phyloP scores from a whole-genome alignment of 2,329 filamentous ascomycete genomes.

The Delphinella strobiligena region DNA sequence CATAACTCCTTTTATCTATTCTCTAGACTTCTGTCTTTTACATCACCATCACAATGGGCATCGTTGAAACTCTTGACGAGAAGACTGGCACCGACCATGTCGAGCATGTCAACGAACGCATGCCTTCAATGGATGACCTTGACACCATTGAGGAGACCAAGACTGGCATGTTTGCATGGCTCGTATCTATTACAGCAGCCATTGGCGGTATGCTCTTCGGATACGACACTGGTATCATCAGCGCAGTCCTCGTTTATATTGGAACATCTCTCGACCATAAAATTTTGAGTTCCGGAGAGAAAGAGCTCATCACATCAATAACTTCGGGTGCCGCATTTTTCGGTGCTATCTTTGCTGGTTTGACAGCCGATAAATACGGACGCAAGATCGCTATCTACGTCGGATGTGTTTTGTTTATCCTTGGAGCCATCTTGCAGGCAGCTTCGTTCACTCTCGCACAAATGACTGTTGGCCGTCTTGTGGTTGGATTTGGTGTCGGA shows the following conservation, averaged over 20 bases:
- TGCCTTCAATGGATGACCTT: slow-evolving; percentile 13
- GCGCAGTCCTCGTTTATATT: slow-evolving; percentile 31
- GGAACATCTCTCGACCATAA: slow-evolving; percentile 26
- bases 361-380: slow-evolving; percentile 26
- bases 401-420: slow-evolving; percentile 28
- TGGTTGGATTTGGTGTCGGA: slow-evolving; percentile 39
- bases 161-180: slow-evolving; percentile 27
- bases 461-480: slow-evolving; percentile 32
- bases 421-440: slow-evolving; percentile 23
- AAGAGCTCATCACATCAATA: slow-evolving; percentile 41
- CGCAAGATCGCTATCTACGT: slow-evolving; percentile 30
- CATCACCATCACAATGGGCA: neutral
- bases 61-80: neutral
- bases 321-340: slow-evolving; percentile 38
- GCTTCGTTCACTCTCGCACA: slow-evolving; percentile 24
- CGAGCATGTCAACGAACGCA: slow-evolving; percentile 11
- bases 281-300: slow-evolving; percentile 29
- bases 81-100: slow-evolving; percentile 5
- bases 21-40: neutral
- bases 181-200: slow-evolving; percentile 25
- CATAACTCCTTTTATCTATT: too few relatives aligned
- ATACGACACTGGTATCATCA: slow-evolving; percentile 37
- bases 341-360: slow-evolving; percentile 24
- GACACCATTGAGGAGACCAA: slow-evolving; percentile 27
- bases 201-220: slow-evolving; percentile 21